phyloP scores from a whole-genome alignment of 345 rosid species.

The Citrus mangshanensis region DNA sequence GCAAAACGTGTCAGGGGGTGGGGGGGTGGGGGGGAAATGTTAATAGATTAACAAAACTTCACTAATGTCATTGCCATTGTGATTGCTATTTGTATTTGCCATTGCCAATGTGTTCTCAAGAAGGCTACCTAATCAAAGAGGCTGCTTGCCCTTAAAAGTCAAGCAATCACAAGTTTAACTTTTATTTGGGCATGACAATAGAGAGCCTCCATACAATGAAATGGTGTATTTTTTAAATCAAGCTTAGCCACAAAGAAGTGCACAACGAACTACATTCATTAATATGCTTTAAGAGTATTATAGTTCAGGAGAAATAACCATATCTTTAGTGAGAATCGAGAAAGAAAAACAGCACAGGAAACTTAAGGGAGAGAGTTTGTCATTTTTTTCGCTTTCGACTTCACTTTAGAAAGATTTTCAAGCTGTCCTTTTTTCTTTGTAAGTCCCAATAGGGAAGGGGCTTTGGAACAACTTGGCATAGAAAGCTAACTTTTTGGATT shows the following conservation, averaged over 20 bases:
- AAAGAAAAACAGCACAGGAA: background rate
- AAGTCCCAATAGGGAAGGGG: background rate
- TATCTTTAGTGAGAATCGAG: background rate
- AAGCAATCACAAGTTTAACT: background rate
- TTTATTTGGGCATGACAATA: background rate
- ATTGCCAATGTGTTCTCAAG: background rate
- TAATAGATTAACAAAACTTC: background rate
- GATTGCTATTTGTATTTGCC: background rate
- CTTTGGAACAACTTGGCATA: background rate
- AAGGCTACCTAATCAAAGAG: background rate
- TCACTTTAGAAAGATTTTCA: background rate
- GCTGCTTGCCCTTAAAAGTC: background rate
- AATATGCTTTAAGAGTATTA: background rate
- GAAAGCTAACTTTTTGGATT: background rate
- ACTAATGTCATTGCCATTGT: background rate
- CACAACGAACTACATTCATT: background rate
- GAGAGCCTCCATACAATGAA: background rate
- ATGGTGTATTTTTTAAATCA: background rate
- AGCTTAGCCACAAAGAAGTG: background rate
- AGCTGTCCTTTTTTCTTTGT: background rate
- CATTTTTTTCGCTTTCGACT: background rate
- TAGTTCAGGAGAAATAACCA: background rate
- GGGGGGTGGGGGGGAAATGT: background rate
- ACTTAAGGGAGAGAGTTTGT: no score
- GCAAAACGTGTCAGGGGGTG: slow-evolving; percentile 3